Conservation (phyloP, 441 rosid genomes). For the Gossypium gossypioides region DNA sequence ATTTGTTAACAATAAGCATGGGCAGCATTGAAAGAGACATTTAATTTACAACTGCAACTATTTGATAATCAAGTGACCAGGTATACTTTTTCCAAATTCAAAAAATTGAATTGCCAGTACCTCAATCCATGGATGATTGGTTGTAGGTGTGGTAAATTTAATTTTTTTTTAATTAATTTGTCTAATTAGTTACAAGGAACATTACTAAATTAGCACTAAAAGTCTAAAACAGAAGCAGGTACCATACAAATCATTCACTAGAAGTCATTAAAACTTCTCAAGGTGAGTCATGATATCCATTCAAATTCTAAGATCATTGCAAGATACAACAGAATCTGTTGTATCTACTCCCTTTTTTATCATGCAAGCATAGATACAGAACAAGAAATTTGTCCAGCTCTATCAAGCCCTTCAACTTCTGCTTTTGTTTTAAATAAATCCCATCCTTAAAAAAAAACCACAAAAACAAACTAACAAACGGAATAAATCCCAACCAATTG, state of each 20-base stretch:
- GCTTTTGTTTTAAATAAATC: not conserved
- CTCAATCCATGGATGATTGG: not conserved
- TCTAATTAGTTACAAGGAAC: not conserved
- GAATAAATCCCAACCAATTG: not conserved
- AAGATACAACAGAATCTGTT: not conserved
- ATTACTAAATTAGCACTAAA: not conserved
- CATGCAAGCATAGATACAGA: not conserved
- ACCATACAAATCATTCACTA: not conserved
- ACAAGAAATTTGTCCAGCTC: not conserved
- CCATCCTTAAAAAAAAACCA: not conserved
- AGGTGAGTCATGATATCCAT: not conserved
- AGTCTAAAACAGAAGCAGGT: not conserved
- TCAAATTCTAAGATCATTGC: not conserved
- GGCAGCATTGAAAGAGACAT: not conserved
- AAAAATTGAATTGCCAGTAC: not conserved
- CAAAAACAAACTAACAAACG: not conserved
- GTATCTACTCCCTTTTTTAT: not conserved
- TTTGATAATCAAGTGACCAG: not conserved
- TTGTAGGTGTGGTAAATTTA: not conserved
- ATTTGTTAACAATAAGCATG: not conserved
- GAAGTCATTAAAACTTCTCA: not conserved
- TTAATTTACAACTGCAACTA: not conserved
- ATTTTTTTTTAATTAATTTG: not conserved
- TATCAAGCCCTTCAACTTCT: conserved; percentile 9
- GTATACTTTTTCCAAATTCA: not conserved